phyloP scores from a whole-genome alignment of 2,329 filamentous ascomycete species.

The Epicoccum nigrum region DNA sequence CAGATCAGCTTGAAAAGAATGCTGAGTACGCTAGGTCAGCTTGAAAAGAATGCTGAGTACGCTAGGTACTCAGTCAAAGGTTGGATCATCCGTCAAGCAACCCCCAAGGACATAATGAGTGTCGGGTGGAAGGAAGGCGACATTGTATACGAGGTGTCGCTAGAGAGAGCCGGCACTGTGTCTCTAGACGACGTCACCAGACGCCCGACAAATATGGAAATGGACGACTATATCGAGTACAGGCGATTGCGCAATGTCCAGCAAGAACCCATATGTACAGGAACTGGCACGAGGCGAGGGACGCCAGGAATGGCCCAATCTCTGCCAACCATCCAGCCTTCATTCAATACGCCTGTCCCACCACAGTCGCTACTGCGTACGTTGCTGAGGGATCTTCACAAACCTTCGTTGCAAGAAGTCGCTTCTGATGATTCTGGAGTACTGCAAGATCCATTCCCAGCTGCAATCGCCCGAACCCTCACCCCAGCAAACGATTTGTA shows the following conservation, averaged over 20 bases:
- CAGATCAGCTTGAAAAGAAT: not conserved
- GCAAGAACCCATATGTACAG: constrained; percentile 22
- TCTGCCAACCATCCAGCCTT: not conserved
- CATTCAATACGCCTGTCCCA: not conserved
- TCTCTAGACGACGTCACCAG: constrained; percentile 48
- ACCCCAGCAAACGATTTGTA: not conserved
- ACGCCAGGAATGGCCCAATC: not conserved
- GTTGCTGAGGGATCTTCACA: constrained; percentile 8
- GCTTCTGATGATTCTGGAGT: constrained; percentile 15
- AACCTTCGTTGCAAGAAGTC: constrained; percentile 14
- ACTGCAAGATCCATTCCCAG: not conserved
- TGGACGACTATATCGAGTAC: constrained; percentile 57
- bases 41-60: not conserved
- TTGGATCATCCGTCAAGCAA: constrained; percentile 49
- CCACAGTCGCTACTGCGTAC: not conserved
- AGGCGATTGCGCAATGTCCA: constrained; percentile 48
- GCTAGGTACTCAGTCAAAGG: constrained; percentile 41
- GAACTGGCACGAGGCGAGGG: not conserved
- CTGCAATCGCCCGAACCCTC: not conserved
- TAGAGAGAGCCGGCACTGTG: constrained; percentile 44
- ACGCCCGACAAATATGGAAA: constrained; percentile 51
- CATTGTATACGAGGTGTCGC: constrained; percentile 47
- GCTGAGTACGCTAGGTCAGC: constrained; percentile 19
- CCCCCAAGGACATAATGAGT: constrained; percentile 17
- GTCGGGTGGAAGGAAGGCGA: constrained; percentile 31